Evolutionary conservation across 2,329 filamentous ascomycete species (phyloP), one percentile per base, ranked within the genome.

Genomic region (Fusarium graminum): DNA sequence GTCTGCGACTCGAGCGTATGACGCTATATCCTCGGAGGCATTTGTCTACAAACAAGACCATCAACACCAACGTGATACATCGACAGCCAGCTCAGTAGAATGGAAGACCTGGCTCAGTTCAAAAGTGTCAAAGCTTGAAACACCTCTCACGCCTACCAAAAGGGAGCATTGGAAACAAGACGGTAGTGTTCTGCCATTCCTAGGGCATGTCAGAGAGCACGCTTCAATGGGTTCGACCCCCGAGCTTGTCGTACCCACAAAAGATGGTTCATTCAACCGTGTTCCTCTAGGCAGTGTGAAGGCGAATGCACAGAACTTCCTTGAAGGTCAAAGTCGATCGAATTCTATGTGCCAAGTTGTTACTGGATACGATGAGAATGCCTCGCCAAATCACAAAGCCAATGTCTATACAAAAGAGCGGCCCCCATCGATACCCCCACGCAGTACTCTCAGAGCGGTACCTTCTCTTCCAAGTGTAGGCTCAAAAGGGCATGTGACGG

Each of bases 71-170:
- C 75, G 81, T n/a, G 74, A 77, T 2, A 65, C 72, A 4, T 83
- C 81, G 2, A 78, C 78, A 1, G 76, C 77, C 7, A 83, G 83
- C 55, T 86, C 83, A 4, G 74, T 80, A 3, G 85, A 86, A 57
- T 87, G 84, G 85, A 86, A 86, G 72, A 81, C 76, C 0, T 84
- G 81, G 81, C 79, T 87, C 38, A 84, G 84, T 10, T 79, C 82
- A 4, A 82, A 86, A 40, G 79, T 84, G 10, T 81, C 81, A 1
- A 83, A 81, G 54, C 70, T 84, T 3, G 82, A 85, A 43, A 65
- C 56, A 1, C 57, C 72, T 6, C 42, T 53, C 4, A 60, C 65
- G 4, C 62, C 64, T 2, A 52, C 56, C 17, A 69, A 58, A 22
- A 25, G 45, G 9, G 63, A 57, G 6, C 38, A 36, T 26, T 47